phyloP scores from a whole-genome alignment of 2,329 filamentous ascomycete genomes.

The Botryosphaeria agaves region DNA sequence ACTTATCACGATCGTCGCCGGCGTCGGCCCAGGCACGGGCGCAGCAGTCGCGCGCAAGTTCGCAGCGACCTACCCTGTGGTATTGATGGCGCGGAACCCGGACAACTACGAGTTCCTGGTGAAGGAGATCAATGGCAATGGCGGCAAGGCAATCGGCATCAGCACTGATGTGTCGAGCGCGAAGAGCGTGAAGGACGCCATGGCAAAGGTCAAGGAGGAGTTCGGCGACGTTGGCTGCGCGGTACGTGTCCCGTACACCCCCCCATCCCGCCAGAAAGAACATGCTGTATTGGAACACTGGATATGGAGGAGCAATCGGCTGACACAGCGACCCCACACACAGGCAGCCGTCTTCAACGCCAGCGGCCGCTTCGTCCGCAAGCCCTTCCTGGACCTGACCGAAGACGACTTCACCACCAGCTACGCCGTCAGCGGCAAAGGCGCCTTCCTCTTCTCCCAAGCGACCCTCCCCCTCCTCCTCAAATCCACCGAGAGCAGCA shows the following conservation, averaged over 20 bases:
- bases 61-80: constrained; percentile 49
- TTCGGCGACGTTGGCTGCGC: constrained; percentile 28
- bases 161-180: constrained; percentile 44
- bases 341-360: constrained; percentile 56
- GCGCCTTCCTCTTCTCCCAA: constrained; percentile 64
- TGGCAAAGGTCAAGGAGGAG: constrained; percentile 43
- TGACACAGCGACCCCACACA: too few relatives aligned
- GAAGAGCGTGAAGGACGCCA: constrained; percentile 38
- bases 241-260: constrained; percentile 5
- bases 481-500: constrained; percentile 31
- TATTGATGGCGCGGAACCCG: constrained; percentile 52
- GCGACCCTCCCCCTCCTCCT: constrained; percentile 53
- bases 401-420: constrained; percentile 37
- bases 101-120: constrained; percentile 50
- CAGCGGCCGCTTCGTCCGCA: constrained; percentile 37
- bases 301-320: too few relatives aligned
- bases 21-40: constrained; percentile 56
- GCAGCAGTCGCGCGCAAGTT: constrained; percentile 43
- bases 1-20: constrained; percentile 52
- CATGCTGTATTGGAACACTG: background rate
- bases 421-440: constrained; percentile 36
- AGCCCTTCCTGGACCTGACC: constrained; percentile 43
- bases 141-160: constrained; percentile 56
- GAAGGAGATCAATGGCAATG: constrained; percentile 46
- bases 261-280: background rate